Percentiles rank a stretch among this genome's conserved stretches.
phyloP scores from a whole-genome alignment of 1,284 basidiomycete genomes.

The Leccinum griseonigrum region DNA sequence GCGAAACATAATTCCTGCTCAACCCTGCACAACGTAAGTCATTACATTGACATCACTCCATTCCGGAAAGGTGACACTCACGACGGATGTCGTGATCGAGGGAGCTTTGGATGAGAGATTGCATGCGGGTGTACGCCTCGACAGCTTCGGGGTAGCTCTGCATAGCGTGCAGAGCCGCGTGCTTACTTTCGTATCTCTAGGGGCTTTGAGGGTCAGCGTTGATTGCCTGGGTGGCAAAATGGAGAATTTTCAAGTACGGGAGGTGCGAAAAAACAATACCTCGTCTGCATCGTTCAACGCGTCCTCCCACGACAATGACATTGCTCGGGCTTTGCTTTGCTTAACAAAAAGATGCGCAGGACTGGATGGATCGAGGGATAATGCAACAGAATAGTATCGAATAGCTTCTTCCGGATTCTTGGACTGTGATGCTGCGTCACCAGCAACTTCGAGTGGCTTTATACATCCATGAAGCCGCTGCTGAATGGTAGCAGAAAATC shows the following conservation, averaged over 20 bases:
- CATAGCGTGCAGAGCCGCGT: neutral
- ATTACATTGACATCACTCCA: too few relatives aligned
- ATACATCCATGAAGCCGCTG: neutral
- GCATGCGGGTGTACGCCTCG: neutral
- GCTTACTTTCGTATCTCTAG: neutral
- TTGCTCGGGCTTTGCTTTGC: conserved; percentile 6
- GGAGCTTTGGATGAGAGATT: neutral
- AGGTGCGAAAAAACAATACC: neutral
- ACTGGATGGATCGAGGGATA: neutral
- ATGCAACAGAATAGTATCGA: neutral
- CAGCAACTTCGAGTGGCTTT: neutral
- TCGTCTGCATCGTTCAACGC: neutral
- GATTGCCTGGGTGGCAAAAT: neutral
- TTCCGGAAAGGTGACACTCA: neutral
- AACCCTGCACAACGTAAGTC: neutral
- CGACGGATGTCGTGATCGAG: neutral
- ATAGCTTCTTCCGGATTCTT: neutral
- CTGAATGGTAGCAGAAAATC: neutral
- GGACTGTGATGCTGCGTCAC: neutral
- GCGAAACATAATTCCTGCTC: neutral
- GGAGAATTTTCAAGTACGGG: neutral
- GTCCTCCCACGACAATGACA: neutral
- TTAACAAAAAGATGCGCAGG: conserved; percentile 7
- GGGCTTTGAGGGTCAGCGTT: neutral
- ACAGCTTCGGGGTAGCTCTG: neutral